phyloP scores from a whole-genome alignment of 2,329 filamentous ascomycete species.

The Talaromyces sp. region DNA sequence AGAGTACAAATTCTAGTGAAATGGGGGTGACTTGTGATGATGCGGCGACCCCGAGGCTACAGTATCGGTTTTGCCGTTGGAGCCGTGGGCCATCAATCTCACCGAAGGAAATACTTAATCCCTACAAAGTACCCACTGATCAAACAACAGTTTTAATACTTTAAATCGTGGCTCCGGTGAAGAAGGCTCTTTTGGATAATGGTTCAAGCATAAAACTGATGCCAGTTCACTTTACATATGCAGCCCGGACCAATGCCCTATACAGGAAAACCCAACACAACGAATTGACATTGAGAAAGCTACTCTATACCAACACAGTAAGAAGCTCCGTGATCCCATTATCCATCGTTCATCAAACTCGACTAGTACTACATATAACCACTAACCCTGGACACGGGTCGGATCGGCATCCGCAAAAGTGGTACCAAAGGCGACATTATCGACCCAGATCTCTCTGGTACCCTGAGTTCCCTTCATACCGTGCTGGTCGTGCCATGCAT shows the following conservation, averaged over 20 bases:
- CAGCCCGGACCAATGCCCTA: not conserved
- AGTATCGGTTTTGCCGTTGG: not conserved
- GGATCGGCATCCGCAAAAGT: constrained; percentile 39
- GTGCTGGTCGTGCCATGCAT: constrained; percentile 45
- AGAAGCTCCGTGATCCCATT: not conserved
- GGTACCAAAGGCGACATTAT: constrained; percentile 45
- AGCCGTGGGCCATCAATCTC: not conserved
- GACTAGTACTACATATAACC: not conserved
- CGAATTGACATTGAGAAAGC: not conserved
- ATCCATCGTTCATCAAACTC: not conserved
- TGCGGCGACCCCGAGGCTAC: not conserved
- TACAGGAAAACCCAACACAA: not conserved
- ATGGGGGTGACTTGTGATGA: not conserved
- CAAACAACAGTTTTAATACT: not conserved
- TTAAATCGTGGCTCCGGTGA: not conserved
- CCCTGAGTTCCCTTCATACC: constrained; percentile 37
- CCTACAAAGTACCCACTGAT: not conserved
- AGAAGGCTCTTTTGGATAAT: not conserved
- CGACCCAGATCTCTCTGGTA: constrained; percentile 48
- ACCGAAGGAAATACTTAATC: not conserved
- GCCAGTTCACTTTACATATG: not conserved
- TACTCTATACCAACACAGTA: not conserved
- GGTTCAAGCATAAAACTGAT: not conserved
- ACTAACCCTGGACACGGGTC: not conserved
- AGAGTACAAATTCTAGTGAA: not conserved